Evolutionary conservation across 2,329 filamentous ascomycete genomes (phyloP).

Genomic region (Cryphonectria japonica): DNA sequence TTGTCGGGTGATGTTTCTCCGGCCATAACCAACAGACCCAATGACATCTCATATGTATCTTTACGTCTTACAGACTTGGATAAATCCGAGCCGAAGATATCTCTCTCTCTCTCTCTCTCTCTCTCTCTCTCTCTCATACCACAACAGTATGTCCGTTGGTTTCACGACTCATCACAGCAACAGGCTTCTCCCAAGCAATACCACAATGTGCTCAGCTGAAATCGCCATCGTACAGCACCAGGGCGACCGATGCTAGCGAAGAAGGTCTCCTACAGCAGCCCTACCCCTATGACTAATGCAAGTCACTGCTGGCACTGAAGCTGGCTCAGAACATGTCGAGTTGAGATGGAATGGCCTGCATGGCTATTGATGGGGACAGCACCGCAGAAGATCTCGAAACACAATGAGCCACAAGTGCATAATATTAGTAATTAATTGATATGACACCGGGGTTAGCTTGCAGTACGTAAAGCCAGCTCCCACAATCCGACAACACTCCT

Average conservation of each 20-base stretch:
- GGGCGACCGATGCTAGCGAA: not conserved
- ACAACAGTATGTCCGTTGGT: not conserved
- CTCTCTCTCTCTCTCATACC: not conserved
- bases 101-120: no score
- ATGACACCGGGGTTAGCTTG: not conserved
- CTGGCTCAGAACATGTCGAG: not conserved
- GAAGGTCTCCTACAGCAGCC: not conserved
- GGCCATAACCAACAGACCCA: not conserved
- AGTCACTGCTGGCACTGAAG: not conserved
- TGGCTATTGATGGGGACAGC: not conserved
- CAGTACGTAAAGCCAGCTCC: not conserved
- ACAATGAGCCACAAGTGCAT: not conserved
- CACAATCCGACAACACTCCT: not conserved
- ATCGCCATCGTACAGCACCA: conserved; percentile 19
- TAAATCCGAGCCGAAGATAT: not conserved
- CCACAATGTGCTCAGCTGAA: conserved; percentile 1
- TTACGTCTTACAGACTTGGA: not conserved
- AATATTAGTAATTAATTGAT: not conserved
- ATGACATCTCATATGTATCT: not conserved
- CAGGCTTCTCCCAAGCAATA: not conserved
- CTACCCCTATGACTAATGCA: conserved; percentile 17
- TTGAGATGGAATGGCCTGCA: not conserved
- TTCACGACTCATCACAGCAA: not conserved
- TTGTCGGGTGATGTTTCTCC: not conserved
- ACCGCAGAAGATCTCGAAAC: not conserved